These are phyloP conservation scores for Arthroderma uncinatum DNA, from an alignment of 2,329 filamentous ascomycete genomes.

Conservation along the genomic window DNA sequence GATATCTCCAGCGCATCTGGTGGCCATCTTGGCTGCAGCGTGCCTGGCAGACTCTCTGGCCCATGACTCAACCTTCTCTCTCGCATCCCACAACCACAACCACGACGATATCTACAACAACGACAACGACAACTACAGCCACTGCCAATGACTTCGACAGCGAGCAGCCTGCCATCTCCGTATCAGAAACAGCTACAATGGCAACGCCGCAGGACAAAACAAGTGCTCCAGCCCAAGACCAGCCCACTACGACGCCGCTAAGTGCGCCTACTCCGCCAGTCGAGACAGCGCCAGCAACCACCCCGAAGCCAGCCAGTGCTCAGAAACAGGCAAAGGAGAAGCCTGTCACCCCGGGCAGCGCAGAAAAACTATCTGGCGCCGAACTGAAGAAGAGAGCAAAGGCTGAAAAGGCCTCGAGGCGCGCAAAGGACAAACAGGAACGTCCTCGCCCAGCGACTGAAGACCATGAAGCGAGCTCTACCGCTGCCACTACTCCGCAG, in stretches of 20 bases:
- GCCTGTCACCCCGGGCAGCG: constrained; percentile 13
- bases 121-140: not conserved
- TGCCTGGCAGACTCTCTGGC: not conserved
- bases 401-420: constrained; percentile 78
- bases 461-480: constrained; percentile 23
- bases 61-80: not conserved
- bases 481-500: constrained; percentile 16
- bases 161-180: not conserved
- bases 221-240: not conserved
- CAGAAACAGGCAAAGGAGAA: constrained; percentile 5
- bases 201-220: not conserved
- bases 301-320: not conserved
- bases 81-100: not conserved
- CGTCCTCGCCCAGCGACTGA: constrained; percentile 11
- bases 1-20: no score
- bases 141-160: not conserved
- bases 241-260: not conserved
- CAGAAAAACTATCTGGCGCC: constrained; percentile 40
- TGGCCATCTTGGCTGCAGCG: not conserved
- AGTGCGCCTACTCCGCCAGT: not conserved
- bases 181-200: not conserved
- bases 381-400: constrained; percentile 83
- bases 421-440: constrained; percentile 58
- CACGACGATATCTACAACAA: not conserved
- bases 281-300: not conserved